These are phyloP conservation scores for Eucalyptus sp. DNA, from an alignment of 345 rosid genomes.

Conservation along the genomic window DNA sequence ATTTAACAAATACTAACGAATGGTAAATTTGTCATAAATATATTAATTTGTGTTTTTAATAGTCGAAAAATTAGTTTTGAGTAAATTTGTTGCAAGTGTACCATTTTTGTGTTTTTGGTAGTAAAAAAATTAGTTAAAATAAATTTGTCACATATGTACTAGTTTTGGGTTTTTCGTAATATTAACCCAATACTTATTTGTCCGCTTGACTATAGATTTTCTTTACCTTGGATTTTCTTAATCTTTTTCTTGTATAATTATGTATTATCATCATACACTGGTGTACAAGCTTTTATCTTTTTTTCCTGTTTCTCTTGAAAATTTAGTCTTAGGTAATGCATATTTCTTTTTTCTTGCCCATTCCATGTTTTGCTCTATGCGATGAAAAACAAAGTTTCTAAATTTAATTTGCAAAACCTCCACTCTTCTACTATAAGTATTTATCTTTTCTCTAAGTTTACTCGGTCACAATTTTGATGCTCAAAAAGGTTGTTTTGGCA, in stretches of 20 bases:
- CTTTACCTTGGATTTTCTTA: background rate
- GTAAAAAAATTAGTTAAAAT: fast-evolving
- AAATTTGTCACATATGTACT: fast-evolving
- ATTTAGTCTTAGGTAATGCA: background rate
- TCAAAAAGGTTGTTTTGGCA: too few species aligned
- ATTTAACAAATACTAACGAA: too few species aligned
- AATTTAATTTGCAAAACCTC: too few species aligned
- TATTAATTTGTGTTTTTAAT: too few species aligned
- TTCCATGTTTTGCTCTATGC: background rate
- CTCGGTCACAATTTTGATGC: too few species aligned
- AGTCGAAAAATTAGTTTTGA: too few species aligned
- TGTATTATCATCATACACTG: background rate
- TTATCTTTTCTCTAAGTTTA: too few species aligned
- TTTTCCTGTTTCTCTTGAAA: background rate
- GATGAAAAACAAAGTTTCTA: too few species aligned
- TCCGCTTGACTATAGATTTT: background rate
- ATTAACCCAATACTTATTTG: background rate
- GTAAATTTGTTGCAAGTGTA: fast-evolving
- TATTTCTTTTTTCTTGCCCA: background rate
- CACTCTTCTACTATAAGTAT: too few species aligned
- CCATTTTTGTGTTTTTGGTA: fast-evolving
- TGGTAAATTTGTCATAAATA: too few species aligned
- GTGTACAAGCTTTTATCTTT: background rate
- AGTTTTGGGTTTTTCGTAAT: fast-evolving
- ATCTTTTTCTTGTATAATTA: too few species aligned